Evolutionary conservation across 257 asterid species (phyloP), one percentile per base, ranked within the genome.

Genomic region (Rehmannia glutinosa): DNA sequence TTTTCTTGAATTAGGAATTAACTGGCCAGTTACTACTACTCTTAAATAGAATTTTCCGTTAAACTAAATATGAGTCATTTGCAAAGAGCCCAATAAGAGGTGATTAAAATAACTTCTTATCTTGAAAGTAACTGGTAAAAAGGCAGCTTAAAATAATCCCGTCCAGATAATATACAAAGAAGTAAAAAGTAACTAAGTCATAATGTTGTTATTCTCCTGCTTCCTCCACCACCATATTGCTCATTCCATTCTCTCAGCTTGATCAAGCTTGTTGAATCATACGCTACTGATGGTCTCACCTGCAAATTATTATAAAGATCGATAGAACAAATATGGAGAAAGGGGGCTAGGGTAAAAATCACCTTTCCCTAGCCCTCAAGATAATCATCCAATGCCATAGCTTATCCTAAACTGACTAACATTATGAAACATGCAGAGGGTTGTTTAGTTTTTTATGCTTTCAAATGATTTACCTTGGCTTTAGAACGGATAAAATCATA

Each of bases 251-350:
- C 83, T 58, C 94, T 74, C 72, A 90, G 74, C 68, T 85, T 87
- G 38, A 71, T 83, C 86, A 83, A 83, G 77, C 87, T 83, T 3
- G 79, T 66, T 24, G 97, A 86, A 62, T 87, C 86, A 27, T 75
- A 78, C 8, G 91, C 85, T 47, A 87, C 94, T 8, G 97, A 90
- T n/a, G 97, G 91, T 45, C 91, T 93, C 65, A 85, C 96, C 96
- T 88, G 80, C 5, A 64, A 45, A 69, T 49, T 62, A 42, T 4
- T 63, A 57, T 39, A 56, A 43, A 10, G 38, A 42, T 20, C 69
- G 49, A 72, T 27, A n/a, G 11, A 11, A 38, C 27, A 56, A 15
- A 46, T 5, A 32, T 3, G n/a, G n/a, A n/a, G n/a, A n/a, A n/a
- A n/a, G n/a, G n/a, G n/a, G n/a, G n/a, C n/a, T n/a, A n/a, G n/a